phyloP scores from a whole-genome alignment of 495 filamentous ascomycete genomes.

The Aspergillus panamensis region DNA sequence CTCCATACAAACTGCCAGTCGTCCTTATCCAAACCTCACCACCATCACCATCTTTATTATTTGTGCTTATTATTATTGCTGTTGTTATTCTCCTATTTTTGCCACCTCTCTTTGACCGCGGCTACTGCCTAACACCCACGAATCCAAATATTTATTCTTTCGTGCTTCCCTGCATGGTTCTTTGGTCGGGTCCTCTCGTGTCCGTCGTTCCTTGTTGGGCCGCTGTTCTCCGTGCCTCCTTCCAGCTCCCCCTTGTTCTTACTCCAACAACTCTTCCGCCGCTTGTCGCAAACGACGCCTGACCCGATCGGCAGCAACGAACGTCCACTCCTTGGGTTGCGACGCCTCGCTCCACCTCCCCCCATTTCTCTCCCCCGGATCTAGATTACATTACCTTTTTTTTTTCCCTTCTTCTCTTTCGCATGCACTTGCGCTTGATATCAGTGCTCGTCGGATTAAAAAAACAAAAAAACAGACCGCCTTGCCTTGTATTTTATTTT shows the following conservation, averaged over 20 bases:
- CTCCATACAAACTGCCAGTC: slow-evolving; percentile 4
- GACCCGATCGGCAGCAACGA: slow-evolving; percentile 17
- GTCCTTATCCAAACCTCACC: background rate
- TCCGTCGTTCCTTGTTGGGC: slow-evolving; percentile 6
- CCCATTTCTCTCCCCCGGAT: slow-evolving; percentile 14
- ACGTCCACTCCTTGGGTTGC: slow-evolving; percentile 15
- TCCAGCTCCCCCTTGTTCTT: slow-evolving; percentile 12
- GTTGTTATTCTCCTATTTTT: background rate
- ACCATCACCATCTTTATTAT: background rate
- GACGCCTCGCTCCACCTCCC: slow-evolving; percentile 15
- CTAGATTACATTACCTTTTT: slow-evolving; percentile 12
- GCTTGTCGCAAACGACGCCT: slow-evolving; percentile 23
- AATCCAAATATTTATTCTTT: slow-evolving; percentile 3
- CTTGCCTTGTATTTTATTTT: slow-evolving; percentile 10
- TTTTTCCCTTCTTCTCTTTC: slow-evolving; percentile 1
- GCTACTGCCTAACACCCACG: background rate
- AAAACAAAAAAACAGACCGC: background rate
- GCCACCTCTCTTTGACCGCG: background rate
- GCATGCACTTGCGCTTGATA: slow-evolving; percentile 23
- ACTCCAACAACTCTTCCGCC: background rate
- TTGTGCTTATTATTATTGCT: background rate
- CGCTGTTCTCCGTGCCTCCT: slow-evolving; percentile 17
- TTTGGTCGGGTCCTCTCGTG: slow-evolving; percentile 11
- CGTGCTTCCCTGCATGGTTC: slow-evolving; percentile 12
- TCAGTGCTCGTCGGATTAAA: slow-evolving; percentile 7